Percentiles rank a stretch among this genome's conserved stretches.
phyloP scores from a whole-genome alignment of 805 yeast genomes.

The Schwanniomyces yamadae region DNA sequence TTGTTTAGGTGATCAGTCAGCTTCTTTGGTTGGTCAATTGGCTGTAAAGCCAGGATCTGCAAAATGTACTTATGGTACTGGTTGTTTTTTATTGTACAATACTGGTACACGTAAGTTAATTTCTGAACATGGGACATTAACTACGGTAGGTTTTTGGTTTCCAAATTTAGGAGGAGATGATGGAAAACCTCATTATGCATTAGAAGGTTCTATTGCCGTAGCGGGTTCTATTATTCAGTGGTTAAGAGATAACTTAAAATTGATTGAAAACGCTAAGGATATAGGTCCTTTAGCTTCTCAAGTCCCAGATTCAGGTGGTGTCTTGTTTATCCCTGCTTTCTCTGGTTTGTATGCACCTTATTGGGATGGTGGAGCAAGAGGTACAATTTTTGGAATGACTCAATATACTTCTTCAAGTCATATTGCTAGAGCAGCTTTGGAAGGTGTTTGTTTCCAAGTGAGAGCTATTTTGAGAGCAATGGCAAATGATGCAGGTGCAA shows the following conservation, averaged over 20 bases:
- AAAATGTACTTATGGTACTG: constrained; percentile 96
- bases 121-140: constrained; percentile 77
- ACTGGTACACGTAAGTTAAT: constrained; percentile 74
- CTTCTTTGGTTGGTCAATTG: constrained; percentile 89
- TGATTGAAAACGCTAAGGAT: constrained; percentile 79
- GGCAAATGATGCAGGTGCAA: constrained; percentile 78
- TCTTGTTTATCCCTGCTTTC: constrained; percentile 92
- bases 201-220: constrained; percentile 95
- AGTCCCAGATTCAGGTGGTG: constrained; percentile 83
- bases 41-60: constrained; percentile 84
- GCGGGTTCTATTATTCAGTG: constrained; percentile 94
- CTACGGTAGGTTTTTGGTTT: constrained; percentile 90
- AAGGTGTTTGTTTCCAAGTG: constrained; percentile 93
- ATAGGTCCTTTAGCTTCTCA: constrained; percentile 87
- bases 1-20: constrained; percentile 91
- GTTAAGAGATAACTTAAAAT: constrained; percentile 85
- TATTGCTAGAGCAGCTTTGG: constrained; percentile 91
- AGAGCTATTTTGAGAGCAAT: constrained; percentile 87
- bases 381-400: constrained; percentile 89
- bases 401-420: constrained; percentile 91
- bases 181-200: constrained; percentile 73
- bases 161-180: constrained; percentile 54
- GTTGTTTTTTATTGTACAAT: constrained; percentile 86
- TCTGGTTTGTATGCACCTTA: constrained; percentile 94
- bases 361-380: constrained; percentile 92